Evolutionary conservation across 2,329 filamentous ascomycete species (phyloP), one percentile per base, ranked within the genome.

Genomic region (Pestalotiopsis fici): DNA sequence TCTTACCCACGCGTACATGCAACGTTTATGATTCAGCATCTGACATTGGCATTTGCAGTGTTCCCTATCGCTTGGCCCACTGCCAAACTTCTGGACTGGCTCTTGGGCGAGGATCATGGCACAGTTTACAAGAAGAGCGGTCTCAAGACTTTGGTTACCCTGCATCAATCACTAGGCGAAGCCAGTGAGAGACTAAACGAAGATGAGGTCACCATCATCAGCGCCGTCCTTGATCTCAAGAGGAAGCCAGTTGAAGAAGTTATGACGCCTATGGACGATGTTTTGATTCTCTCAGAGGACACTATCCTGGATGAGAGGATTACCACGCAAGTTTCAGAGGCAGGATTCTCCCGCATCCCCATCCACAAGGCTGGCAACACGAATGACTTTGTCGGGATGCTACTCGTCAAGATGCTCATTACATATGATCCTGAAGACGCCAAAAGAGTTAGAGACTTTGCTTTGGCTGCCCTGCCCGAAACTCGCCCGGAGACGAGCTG

Each of bases 121-220:
- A 98, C 95, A 0, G 90, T 95, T 56, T 99, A 99, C 88, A 98
- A 98, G 83, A 99, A 98, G 84, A 95, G 94, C 69, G 96, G 96
- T 0, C 83, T 99, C 73, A 99, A 99, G 84, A 98, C 96, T 0
- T 85, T 99, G 35, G 96, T 99, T 31, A 97, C 94, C 0, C 85
- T 99, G 18, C 96, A 99, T 83, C 94, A 97, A 80, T 97, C 93
- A 2, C 83, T 98, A 13, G 96, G 96, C 31, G 90, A 93, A 59
- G 91, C 92, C 35, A 92, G 92, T 50, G 94, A 99, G 76, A 91
- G 96, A 67, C 84, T 99, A 65, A 98, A 98, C 79, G 92, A 97
- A 73, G 96, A 99, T 76, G 96, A 99, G 80, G 96, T 99, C 71
- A 98, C 96, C 68, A 99, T 99, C 78, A 99, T 99, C 80, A 97